Evolutionary conservation across 371 early-diverging fungal genomes (phyloP).

Genomic region (Choanephora cucurbitarum): DNA sequence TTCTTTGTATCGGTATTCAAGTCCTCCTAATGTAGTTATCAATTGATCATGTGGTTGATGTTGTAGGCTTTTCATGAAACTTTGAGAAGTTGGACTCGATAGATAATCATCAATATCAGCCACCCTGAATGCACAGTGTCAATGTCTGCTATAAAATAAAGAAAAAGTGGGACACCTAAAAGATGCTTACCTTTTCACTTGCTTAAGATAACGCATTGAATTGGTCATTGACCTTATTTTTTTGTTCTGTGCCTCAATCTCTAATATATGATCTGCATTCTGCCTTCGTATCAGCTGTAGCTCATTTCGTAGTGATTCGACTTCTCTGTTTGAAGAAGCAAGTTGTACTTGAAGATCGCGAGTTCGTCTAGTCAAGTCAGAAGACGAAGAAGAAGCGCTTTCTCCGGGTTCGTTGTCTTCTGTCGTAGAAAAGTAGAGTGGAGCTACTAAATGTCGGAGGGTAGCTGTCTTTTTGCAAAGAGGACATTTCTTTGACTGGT

Average conservation of each 20-base stretch:
- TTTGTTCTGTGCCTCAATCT: no score
- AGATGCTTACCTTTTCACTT: background rate
- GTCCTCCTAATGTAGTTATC: background rate
- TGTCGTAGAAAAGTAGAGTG: background rate
- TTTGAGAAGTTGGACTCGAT: background rate
- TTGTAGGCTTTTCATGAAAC: background rate
- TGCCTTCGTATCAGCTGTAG: background rate
- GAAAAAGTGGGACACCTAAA: no score
- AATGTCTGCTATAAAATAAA: no score
- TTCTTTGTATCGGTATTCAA: background rate
- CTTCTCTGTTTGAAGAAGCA: background rate
- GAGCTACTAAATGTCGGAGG: background rate
- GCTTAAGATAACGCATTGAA: background rate
- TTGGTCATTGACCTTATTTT: background rate
- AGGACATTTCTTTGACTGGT: background rate
- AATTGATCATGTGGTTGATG: background rate
- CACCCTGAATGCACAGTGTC: background rate
- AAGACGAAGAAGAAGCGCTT: background rate
- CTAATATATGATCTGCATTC: background rate
- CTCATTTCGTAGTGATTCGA: background rate
- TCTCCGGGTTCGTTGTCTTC: background rate
- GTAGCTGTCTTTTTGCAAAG: background rate
- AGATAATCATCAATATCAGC: slow-evolving; percentile 7
- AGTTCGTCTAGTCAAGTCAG: background rate
- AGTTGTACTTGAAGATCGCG: background rate